Percentiles rank a stretch among this genome's conserved stretches.
Conservation (phyloP, 306 rosid species). For the Bauhinia variegata region DNA sequence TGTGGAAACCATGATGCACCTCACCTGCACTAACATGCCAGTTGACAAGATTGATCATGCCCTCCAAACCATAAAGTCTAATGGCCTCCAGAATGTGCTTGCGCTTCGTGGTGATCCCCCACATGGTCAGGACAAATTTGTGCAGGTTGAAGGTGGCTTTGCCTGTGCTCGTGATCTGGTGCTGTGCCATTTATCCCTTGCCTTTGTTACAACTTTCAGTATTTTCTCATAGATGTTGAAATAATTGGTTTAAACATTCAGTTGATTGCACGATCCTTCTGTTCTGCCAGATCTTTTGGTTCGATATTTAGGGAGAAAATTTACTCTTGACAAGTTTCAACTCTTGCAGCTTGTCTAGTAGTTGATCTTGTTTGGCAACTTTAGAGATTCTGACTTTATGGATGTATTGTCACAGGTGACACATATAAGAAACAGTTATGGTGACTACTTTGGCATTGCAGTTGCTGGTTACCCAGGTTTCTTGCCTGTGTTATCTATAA, state of each 20-base stretch:
- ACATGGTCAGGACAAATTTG: conserved; percentile 95
- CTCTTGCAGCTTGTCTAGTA: conserved; percentile 1
- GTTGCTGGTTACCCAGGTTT: conserved; percentile 98
- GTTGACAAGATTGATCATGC: conserved; percentile 92
- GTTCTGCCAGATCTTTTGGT: neutral
- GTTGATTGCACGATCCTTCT: neutral
- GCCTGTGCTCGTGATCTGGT: conserved; percentile 95
- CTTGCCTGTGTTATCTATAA: conserved; percentile 5
- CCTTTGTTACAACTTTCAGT: neutral
- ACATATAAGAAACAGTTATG: conserved; percentile 74
- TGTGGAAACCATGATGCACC: conserved; percentile 96
- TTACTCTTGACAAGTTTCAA: conserved; percentile 6
- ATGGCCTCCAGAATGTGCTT: conserved; percentile 93
- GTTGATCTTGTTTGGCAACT: conserved; percentile 14
- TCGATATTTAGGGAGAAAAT: neutral
- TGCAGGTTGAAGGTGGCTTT: conserved; percentile 85
- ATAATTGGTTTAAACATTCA: conserved; percentile 1
- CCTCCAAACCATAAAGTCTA: conserved; percentile 74
- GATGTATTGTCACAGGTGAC: conserved; percentile 56
- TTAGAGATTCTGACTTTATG: conserved; percentile 27
- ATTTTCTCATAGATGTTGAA: neutral
- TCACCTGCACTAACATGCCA: conserved; percentile 98
- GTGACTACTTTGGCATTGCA: conserved; percentile 93
- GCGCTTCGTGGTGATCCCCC: conserved; percentile 98
- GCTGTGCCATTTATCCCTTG: neutral